Conservation (phyloP, 108 stramenopile genomes). For the Cyclotella cryptica region DNA sequence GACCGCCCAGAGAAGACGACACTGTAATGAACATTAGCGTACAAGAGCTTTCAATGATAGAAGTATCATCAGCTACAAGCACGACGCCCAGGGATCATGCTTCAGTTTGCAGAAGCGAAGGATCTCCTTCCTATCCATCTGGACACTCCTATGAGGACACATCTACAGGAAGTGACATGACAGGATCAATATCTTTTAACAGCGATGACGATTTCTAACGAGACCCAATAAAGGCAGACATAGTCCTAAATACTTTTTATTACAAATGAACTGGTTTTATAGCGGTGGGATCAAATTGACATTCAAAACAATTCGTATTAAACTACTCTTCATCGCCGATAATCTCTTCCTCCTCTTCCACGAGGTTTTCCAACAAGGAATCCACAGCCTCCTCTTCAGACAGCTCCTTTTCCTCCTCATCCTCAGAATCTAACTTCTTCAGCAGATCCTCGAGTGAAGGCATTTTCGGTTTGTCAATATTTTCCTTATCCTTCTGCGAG, state of each 20-base stretch:
- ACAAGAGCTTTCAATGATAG: slow-evolving; percentile 15
- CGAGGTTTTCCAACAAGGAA: slow-evolving; percentile 48
- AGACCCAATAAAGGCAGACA: not conserved
- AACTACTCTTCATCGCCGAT: slow-evolving; percentile 53
- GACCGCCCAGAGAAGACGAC: not conserved
- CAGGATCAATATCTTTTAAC: slow-evolving; percentile 14
- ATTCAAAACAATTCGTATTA: not conserved
- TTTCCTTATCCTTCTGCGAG: slow-evolving; percentile 94
- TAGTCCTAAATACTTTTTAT: slow-evolving; percentile 14
- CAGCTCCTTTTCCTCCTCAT: slow-evolving; percentile 68
- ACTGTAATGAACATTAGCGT: not conserved
- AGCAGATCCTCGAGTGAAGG: slow-evolving; percentile 95
- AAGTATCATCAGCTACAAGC: slow-evolving; percentile 9
- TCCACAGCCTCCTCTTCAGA: slow-evolving; percentile 71
- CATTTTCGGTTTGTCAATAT: slow-evolving; percentile 97
- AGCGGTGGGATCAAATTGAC: not conserved
- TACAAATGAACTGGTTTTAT: slow-evolving; percentile 25
- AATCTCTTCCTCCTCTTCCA: slow-evolving; percentile 70
- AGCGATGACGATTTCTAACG: slow-evolving; percentile 30
- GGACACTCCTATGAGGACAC: slow-evolving; percentile 13
- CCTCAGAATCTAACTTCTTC: slow-evolving; percentile 79
- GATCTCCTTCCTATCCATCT: slow-evolving; percentile 43
- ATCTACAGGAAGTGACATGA: slow-evolving; percentile 22
- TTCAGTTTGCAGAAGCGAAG: slow-evolving; percentile 27
- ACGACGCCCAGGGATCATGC: slow-evolving; percentile 25